These are phyloP conservation scores for Phytophthora brassicae DNA, from an alignment of 352 stramenopile genomes.

Conservation along the genomic window DNA sequence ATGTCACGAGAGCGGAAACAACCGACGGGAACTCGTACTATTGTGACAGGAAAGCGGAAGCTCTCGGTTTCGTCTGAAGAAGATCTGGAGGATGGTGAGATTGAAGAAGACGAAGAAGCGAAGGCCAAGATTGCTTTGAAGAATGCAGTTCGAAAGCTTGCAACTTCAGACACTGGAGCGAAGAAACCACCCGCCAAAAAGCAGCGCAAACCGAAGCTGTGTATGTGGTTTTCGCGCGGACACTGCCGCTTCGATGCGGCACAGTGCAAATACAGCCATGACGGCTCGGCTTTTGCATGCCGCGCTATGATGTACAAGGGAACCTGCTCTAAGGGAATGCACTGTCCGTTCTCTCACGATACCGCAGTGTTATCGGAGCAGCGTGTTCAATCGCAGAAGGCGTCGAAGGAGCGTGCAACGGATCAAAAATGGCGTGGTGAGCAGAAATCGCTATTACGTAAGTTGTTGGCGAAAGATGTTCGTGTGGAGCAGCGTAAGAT, in stretches of 20 bases:
- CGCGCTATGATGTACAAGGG: constrained; percentile 59
- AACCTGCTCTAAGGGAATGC: constrained; percentile 52
- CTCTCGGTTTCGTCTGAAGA: constrained; percentile 43
- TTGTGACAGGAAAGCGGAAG: constrained; percentile 47
- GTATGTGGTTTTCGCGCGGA: constrained; percentile 68
- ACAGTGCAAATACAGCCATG: constrained; percentile 74
- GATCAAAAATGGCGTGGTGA: constrained; percentile 70
- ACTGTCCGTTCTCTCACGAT: constrained; percentile 69
- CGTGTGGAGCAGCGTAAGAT: constrained; percentile 68
- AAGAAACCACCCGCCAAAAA: constrained; percentile 43
- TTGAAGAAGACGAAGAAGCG: constrained; percentile 41
- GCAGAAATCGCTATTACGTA: constrained; percentile 68
- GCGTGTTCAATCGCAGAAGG: constrained; percentile 29
- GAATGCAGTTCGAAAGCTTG: constrained; percentile 14
- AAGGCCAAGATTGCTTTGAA: constrained; percentile 17
- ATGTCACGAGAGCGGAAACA: constrained; percentile 31
- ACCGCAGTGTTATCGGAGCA: constrained; percentile 32
- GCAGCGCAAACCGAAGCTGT: constrained; percentile 48
- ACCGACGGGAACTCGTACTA: not conserved
- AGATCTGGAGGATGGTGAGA: constrained; percentile 65
- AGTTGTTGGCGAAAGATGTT: constrained; percentile 76
- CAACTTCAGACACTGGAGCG: constrained; percentile 1
- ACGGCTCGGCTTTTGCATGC: constrained; percentile 60
- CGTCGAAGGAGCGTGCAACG: constrained; percentile 42
- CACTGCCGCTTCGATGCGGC: constrained; percentile 57